A percentile compares a stretch with the other conserved stretches of the same genome.
phyloP scores from a whole-genome alignment of 1,284 basidiomycete genomes.

The Phlebopus sp. region DNA sequence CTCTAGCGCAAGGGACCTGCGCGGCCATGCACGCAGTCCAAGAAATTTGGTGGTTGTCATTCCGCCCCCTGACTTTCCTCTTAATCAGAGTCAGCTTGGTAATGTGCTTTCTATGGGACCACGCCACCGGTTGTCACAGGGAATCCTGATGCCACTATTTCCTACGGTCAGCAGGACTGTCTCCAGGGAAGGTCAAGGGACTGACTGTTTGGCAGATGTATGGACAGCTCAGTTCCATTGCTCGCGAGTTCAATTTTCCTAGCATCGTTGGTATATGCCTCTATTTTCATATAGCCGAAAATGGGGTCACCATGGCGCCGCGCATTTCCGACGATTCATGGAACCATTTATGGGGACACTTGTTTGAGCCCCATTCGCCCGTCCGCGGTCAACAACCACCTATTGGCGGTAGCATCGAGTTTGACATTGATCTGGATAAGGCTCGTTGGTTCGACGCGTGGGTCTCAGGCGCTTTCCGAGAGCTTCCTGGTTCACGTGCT shows the following conservation, averaged over 20 bases:
- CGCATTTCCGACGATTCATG: conserved; percentile 77
- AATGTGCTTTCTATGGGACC: conserved; percentile 61
- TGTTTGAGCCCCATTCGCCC: conserved; percentile 49
- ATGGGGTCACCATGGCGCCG: conserved; percentile 54
- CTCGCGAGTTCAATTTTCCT: conserved; percentile 76
- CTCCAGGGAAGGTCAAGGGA: neutral
- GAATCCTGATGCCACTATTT: conserved; percentile 71
- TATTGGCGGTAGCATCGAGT: conserved; percentile 70
- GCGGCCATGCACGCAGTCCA: conserved; percentile 43
- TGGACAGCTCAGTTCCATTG: conserved; percentile 70
- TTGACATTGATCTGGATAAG: conserved; percentile 69
- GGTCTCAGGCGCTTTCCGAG: conserved; percentile 45
- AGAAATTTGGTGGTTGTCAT: conserved; percentile 66
- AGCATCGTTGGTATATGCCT: conserved; percentile 70
- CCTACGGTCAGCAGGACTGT: conserved; percentile 54
- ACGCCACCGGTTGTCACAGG: conserved; percentile 57
- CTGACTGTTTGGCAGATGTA: conserved; percentile 51
- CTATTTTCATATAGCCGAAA: conserved; percentile 63
- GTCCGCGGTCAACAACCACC: conserved; percentile 43
- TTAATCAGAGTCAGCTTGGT: conserved; percentile 60
- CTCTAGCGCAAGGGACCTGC: conserved; percentile 47
- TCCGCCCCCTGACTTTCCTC: conserved; percentile 57
- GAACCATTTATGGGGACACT: conserved; percentile 65
- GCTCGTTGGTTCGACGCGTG: conserved; percentile 75
- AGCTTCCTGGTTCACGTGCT: conserved; percentile 39